A percentile compares a stretch with the other conserved stretches of the same genome.
phyloP scores from a whole-genome alignment of 2,329 filamentous ascomycete species.

The Fusarium decemcellulare region DNA sequence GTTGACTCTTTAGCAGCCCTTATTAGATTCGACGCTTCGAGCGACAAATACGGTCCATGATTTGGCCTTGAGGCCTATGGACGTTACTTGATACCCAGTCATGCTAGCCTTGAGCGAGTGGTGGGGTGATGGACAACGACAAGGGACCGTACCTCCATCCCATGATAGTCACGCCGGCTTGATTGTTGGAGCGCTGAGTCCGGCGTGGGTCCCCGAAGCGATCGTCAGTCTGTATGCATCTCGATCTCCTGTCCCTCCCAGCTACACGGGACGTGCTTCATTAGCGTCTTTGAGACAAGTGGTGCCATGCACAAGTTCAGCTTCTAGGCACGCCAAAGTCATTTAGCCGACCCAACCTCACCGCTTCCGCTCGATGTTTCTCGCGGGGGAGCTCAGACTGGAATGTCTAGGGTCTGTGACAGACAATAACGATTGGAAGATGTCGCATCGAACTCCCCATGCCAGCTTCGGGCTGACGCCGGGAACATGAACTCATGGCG shows the following conservation, averaged over 20 bases:
- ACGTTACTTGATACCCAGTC: background rate
- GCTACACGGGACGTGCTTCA: constrained; percentile 44
- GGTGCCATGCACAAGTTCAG: constrained; percentile 41
- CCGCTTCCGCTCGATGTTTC: constrained; percentile 34
- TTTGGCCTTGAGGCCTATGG: background rate
- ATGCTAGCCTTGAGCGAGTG: background rate
- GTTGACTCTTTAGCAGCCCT: no score
- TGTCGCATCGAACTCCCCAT: background rate
- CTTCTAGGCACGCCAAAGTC: constrained; percentile 35
- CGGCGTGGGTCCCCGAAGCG: constrained; percentile 25
- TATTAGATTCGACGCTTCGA: background rate
- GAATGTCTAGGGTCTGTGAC: constrained; percentile 7
- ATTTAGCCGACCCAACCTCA: constrained; percentile 31
- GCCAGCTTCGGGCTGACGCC: constrained; percentile 10
- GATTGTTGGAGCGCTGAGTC: constrained; percentile 8
- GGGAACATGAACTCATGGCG: constrained; percentile 22
- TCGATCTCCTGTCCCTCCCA: constrained; percentile 39
- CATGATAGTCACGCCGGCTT: constrained; percentile 16
- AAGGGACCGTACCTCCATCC: background rate
- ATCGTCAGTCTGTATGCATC: constrained; percentile 40
- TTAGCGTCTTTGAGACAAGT: constrained; percentile 34
- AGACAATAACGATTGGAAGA: constrained; percentile 1
- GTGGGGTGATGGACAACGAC: constrained; percentile 6
- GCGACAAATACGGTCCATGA: background rate
- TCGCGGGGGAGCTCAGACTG: background rate